Evolutionary conservation across 2,329 filamentous ascomycete genomes (phyloP).

Genomic region (Fusarium sterilihyphosum): DNA sequence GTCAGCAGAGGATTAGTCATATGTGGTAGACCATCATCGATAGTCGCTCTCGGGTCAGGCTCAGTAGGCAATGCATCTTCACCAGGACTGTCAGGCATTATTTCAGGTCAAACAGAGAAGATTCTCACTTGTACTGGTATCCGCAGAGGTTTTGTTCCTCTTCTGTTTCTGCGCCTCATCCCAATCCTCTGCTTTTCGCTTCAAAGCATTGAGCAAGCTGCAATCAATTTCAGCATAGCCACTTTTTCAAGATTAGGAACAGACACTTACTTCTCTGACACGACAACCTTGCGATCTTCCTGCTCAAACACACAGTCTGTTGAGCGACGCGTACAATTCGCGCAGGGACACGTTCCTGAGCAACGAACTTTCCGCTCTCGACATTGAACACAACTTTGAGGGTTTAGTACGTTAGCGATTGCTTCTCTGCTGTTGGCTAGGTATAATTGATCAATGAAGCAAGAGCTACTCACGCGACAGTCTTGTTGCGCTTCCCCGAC

Average conservation of each 20-base stretch:
- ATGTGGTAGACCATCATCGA: neutral
- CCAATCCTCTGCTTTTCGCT: neutral
- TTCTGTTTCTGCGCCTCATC: neutral
- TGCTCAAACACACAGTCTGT: neutral
- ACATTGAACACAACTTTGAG: neutral
- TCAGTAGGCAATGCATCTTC: no score
- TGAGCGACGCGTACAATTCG: neutral
- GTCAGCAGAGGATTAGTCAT: neutral
- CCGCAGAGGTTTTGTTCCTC: neutral
- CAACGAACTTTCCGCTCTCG: neutral
- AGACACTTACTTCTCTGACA: neutral
- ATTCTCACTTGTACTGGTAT: neutral
- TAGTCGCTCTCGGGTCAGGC: no score
- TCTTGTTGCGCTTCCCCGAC: neutral
- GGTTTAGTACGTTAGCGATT: fast-evolving
- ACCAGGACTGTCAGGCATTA: no score
- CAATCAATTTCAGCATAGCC: fast-evolving
- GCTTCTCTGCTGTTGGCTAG: fast-evolving
- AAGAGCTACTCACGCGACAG: neutral
- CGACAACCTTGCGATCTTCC: neutral
- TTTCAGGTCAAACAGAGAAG: no score
- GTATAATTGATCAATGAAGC: fast-evolving
- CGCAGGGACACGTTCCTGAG: neutral
- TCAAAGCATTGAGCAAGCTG: neutral
- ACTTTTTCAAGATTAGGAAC: fast-evolving